Conservation (phyloP, 768 basidiomycete species). For the Boletus huronensis region DNA sequence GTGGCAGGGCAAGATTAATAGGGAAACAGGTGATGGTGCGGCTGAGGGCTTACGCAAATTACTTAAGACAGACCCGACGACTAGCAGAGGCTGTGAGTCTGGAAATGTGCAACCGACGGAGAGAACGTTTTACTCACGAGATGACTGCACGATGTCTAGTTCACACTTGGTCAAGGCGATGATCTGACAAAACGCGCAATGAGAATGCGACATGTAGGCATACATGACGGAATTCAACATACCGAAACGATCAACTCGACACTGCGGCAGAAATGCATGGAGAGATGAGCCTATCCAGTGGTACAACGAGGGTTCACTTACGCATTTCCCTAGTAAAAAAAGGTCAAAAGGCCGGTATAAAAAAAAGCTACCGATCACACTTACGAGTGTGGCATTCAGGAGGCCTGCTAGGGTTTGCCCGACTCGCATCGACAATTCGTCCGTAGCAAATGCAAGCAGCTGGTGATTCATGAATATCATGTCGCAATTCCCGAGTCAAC, state of each 20-base stretch:
- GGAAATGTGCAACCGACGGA: not conserved
- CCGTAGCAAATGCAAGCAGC: constrained; percentile 82
- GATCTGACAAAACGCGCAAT: constrained; percentile 41
- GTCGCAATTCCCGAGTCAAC: not conserved
- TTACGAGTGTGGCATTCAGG: constrained; percentile 78
- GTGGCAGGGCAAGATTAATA: not conserved
- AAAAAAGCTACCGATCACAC: constrained; percentile 14
- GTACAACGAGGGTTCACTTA: constrained; percentile 8
- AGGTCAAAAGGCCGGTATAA: not conserved
- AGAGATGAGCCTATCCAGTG: not conserved
- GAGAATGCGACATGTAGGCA: not conserved
- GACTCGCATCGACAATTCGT: constrained; percentile 77
- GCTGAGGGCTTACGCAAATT: constrained; percentile 51
- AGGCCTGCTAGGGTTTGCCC: constrained; percentile 83
- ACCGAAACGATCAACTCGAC: constrained; percentile 72
- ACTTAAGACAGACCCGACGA: constrained; percentile 79
- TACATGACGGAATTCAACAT: not conserved
- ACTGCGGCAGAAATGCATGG: constrained; percentile 20
- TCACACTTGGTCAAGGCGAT: constrained; percentile 83
- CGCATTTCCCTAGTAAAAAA: constrained; percentile 29
- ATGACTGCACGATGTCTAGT: constrained; percentile 74
- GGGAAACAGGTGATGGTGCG: not conserved
- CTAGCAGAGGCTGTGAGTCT: constrained; percentile 34
- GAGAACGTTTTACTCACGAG: constrained; percentile 45
- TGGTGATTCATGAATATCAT: constrained; percentile 24